Base-by-base conservation (phyloP, 495 filamentous ascomycete genomes). In the Gamarada debralockiae region DNA sequence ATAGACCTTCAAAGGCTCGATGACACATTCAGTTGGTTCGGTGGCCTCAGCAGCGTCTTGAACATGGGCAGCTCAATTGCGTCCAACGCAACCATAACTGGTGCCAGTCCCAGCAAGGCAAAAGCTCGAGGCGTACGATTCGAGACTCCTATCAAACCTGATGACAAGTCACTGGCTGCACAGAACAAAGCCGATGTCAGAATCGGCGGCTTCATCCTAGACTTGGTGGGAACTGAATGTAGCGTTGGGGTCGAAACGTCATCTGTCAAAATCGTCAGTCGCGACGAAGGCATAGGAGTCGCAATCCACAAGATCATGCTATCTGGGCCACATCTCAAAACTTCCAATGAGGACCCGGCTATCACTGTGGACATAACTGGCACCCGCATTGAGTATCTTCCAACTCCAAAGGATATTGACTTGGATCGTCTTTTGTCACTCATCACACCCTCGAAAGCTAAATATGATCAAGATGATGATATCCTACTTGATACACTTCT, bases 401-500 rank as follows among this genome's bases (percentile, higher is more conserved):
- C 75, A 45, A 65, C 76, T 3, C 92, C 95, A 0, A 85, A 85
- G 49, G 83, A 92, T 45, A 74, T 76, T 23, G 95, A 99, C 62
- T 70, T 99, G 2, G 85, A 88, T 57, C 79, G 84, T 39, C 76
- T 99, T 6, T 70, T 99, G 13, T 85, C 86, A 25, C 75, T 99
- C 20, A 83, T 97, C 39, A 96, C 87, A 9, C 95, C 95, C 0
- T 96, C 91, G 1, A 92, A 89, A 55, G 82, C 93, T 66, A 91
- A 89, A 57, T 97, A 95, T 61, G 91, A 95, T 50, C 81, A 87
- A 40, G 87, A 91, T 55, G 91, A 96, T 59, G 95, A 97, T 62
- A 96, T 99, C 52, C 82, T 99, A 71, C 75, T 97, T 10, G 93
- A 97, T 54, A 96, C 87, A 0, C 76, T 99, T 2, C 70, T 97